Evolutionary conservation across 768 basidiomycete genomes (phyloP).

Genomic region (Suillus variegatus): DNA sequence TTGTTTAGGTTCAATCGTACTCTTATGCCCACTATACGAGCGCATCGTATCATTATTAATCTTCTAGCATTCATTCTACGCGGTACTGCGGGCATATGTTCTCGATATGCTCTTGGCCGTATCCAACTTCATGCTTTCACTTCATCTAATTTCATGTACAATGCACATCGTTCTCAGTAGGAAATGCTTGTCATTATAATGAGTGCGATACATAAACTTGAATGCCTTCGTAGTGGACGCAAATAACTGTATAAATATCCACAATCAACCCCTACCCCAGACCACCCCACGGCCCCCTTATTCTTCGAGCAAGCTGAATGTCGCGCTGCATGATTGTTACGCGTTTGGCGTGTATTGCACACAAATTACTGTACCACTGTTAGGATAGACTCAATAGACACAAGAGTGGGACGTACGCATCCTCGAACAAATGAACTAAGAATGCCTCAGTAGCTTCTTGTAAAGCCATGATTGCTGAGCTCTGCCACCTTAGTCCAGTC

Average conservation of each 20-base stretch:
- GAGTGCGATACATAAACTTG: constrained; percentile 2
- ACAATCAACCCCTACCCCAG: constrained; percentile 44
- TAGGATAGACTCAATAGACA: constrained; percentile 10
- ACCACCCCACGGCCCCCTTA: constrained; percentile 88
- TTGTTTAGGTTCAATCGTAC: constrained; percentile 2
- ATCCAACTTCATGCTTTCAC: neutral
- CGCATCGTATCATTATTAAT: constrained; percentile 11
- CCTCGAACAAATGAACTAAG: constrained; percentile 95
- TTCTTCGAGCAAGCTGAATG: constrained; percentile 93
- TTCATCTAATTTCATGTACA: constrained; percentile 12
- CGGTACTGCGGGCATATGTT: neutral
- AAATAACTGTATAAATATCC: neutral
- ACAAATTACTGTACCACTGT: constrained; percentile 69
- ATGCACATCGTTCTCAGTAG: constrained; percentile 5
- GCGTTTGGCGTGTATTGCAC: constrained; percentile 96
- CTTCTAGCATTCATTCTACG: neutral
- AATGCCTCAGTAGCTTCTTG: constrained; percentile 98
- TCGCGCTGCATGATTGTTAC: constrained; percentile 98
- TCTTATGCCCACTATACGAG: constrained; percentile 7
- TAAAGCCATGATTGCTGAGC: constrained; percentile 87
- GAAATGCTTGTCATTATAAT: neutral
- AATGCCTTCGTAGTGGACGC: neutral
- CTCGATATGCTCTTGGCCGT: neutral
- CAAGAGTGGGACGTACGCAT: constrained; percentile 71
- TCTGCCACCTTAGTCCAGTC: constrained; percentile 87